Base-by-base conservation (phyloP, 371 early-diverging fungal species). In the Syncephalis plumigaleata region DNA sequence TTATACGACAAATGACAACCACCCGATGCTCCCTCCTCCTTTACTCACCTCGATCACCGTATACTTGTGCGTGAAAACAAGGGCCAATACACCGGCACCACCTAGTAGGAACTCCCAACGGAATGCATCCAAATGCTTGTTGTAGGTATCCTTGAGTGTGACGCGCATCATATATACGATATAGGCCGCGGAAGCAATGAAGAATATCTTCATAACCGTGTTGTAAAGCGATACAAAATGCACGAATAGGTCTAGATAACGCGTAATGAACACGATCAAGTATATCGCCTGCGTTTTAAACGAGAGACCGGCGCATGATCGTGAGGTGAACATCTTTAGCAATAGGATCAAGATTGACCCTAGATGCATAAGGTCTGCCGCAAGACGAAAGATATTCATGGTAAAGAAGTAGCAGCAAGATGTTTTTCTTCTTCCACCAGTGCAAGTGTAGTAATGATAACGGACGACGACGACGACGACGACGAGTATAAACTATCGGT, bases 211-310 rank as follows among this genome's bases (percentile, higher is more conserved):
- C 95, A 97, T 95, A 39, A 79, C 51, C 20, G 87, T 75, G 65
- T 96, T 97, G 75, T 99, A 99, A 7, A 94, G 48, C 0, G 86
- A 84, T 38, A 75, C 54, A 45, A 68, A 85, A 42, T 68, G 56
- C 36, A 65, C 59, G 54, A 94, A 72, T 45, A 99, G 64, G 62
- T 99, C 98, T 17, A 92, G 61, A 63, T 99, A 99, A 48, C 99
- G 87, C n/a, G 89, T 76, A 46, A 79, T 47, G 64, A 96, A 99
- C 2, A 98, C 97, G 20, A 84, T 49, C 2, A 91, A 65, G 56
- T 97, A 98, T n/a, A 99, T 67, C 0, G 79, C 61, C 65, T 99
- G 99, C 0, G 97, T 81, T 63, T 98, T 98, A 70, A 93, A 87
- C 11, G 93, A 93, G 39, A 99, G 63, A 85, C 91, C 91, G 42